Evolutionary conservation across 345 rosid genomes (phyloP).

Genomic region (Sapria himalayana): DNA sequence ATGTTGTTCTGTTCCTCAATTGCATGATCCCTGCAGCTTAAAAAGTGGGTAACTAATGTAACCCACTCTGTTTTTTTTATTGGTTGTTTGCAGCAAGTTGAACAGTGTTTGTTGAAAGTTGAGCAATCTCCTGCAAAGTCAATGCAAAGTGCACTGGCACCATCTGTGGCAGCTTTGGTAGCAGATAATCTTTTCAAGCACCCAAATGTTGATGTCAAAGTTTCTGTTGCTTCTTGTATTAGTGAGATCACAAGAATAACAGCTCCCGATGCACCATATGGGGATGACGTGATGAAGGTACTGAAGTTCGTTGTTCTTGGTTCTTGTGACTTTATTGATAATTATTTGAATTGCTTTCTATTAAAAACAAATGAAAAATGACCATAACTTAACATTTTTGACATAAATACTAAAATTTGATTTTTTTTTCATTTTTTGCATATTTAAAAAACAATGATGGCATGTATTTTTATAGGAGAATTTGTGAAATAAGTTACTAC

Average conservation of each 20-base stretch:
- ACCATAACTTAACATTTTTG: too few species aligned
- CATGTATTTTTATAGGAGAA: too few species aligned
- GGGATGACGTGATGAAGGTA: constrained; percentile 86
- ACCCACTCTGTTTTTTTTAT: neutral
- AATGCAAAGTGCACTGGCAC: constrained; percentile 52
- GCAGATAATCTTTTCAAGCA: constrained; percentile 40
- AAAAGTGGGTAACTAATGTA: too few species aligned
- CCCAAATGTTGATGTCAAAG: constrained; percentile 60
- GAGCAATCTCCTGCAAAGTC: constrained; percentile 65
- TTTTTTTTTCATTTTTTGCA: too few species aligned
- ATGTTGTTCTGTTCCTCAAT: neutral
- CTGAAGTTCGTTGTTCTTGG: neutral
- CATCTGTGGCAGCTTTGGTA: constrained; percentile 53
- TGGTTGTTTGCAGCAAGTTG: constrained; percentile 34
- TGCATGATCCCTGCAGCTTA: neutral
- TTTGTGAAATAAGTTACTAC: too few species aligned
- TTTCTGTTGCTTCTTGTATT: constrained; percentile 82
- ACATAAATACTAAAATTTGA: too few species aligned
- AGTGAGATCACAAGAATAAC: constrained; percentile 96
- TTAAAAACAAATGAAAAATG: too few species aligned
- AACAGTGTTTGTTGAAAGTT: constrained; percentile 37
- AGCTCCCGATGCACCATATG: constrained; percentile 95
- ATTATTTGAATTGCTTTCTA: neutral
- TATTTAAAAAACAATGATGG: too few species aligned
- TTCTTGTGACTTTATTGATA: neutral